Evolutionary conservation across 106 monocot species (phyloP), one percentile per base, ranked within the genome.

Genomic region (Alisma plantagoaquatica): DNA sequence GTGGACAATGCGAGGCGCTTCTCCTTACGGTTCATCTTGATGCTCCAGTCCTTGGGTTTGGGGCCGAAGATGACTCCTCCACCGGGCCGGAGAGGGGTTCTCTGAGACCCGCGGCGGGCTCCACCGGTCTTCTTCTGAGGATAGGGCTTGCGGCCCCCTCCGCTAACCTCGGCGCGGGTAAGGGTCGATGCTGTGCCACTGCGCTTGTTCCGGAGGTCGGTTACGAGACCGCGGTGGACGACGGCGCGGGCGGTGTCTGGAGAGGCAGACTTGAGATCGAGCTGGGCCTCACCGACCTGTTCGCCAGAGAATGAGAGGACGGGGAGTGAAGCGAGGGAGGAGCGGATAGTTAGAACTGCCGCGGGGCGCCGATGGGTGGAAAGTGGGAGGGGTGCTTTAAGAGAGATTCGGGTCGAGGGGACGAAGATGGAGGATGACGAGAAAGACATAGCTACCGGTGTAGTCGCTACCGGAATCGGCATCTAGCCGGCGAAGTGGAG

Each of bases 21-120:
- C 84, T 96, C 94, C 84, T 88, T 96, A 70, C 94, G 83, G 73
- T 96, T 96, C 64, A 96, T 96, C 69, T 96, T 96, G 64, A 81
- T 69, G 81, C 69, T 66, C 94, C 94, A 96, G 66, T 96, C 94
- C 46, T 74, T 75, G 28, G 94, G 94, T 56, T 84, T 84, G 51
- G 88, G 94, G 28, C 84, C 94, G 59, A 89, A 89, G 53, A 89
- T 41, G 72, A 96, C 81, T n/a, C 94, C 94, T 4, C 94, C 94
- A 9, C 88, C 94, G 30, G 84, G 94, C 3, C 94, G 88, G 45
- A 96, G 88, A 4, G 88, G 88, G 46, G 88, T 89, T 12, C 94
- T 70, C 73, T 84, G 80, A 53, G 84, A 81, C 17, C 88, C 94
- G 10, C 81, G 77, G 51, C 88, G 88, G 53, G 94, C 94, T 3